Evolutionary conservation across 805 yeast species (phyloP), one percentile per base, ranked within the genome.

Genomic region (baker's yeast (Saccharomyces cerevisiae)): DNA sequence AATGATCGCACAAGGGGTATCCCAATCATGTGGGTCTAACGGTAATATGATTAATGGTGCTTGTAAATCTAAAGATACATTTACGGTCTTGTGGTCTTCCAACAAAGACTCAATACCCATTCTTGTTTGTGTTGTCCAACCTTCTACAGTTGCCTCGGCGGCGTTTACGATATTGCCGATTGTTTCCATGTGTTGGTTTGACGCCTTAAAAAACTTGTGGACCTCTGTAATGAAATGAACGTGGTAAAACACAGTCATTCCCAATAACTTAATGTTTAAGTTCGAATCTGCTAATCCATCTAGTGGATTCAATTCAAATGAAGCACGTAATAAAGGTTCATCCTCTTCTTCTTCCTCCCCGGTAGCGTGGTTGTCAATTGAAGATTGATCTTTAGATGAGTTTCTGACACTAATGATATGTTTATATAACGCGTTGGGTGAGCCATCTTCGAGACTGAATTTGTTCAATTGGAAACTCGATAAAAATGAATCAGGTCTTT

Each of bases 111-210:
- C 96, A 22, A 94, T 76, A 0, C 98, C 98, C 57, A 94, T 78
- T 63, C 97, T 76, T 0, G 98, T 94, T 66, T 90, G 96, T 27
- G 84, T 76, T 0, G 97, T 84, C 58, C 94, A 75, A 1, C 95
- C 97, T 64, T 90, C 97, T 55, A 94, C 86, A 0, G 97, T 91
- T 0, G 91, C 88, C 57, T 91, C 96, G 0, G 99, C 99, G 1
- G 97, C 98, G 68, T 82, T 85, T 81, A 94, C 81, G 27, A 95
- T 81, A 9, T 94, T 94, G 41, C 90, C 92, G 24, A 94, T 82
- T 0, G 97, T 90, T 63, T 91, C 96, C 53, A 84, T 75, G 61
- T 91, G 96, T 28, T 82, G 82, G 55, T 82, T 83, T 22, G 97
- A 96, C 1, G 97, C 96, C 49, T 79, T 83, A 75, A 94, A 94